Base-by-base conservation (phyloP, 306 rosid genomes). In the Glycine tomentella region DNA sequence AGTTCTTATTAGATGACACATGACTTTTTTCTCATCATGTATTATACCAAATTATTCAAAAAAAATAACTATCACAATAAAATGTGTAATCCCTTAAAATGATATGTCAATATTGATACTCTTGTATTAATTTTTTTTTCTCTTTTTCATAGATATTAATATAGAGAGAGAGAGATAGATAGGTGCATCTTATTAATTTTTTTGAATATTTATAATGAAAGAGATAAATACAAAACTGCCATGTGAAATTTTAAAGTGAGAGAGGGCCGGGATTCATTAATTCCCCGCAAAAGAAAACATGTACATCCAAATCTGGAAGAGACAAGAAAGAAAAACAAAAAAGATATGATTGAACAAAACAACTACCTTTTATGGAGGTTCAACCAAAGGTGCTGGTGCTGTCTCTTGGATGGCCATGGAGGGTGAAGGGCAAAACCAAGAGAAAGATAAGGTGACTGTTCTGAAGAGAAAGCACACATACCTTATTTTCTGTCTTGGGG, bases 391-490 rank as follows among this genome's bases (percentile, higher is more conserved):
- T 53, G 74, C 31, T 25, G 31, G 31, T 25, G 31, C 34, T 59
- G 81, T 52, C 72, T 84, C 71, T 76, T 90, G 34, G 90, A 73
- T 53, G 82, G 74, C 53, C 82, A 75, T 69, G 63, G 82, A 83
- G 40, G 87, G 31, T 25, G 31, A 25, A 25, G 31, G 31, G 31
- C 31, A 58, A 65, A 79, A 64, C 0, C 66, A 7, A 83, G 72
- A 46, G 84, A 72, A 68, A 10, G 44, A 66, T 50, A 16, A 34
- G 87, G 65, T 44, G 76, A 36, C 16, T 75, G 74, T 56, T 72
- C 75, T 17, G 90, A 90, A 55, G 88, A 79, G 83, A 85, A 82
- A 77, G 40, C 51, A 81, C 82, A 70, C 94, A 92, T 92, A 69
- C 63, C 59, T 16, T 72, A 25, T 25, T 25, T 25, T 25, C 31